Percentiles rank a stretch among this genome's conserved stretches.
phyloP scores from a whole-genome alignment of 1,284 basidiomycete genomes.

The Cryptococcus hybrid region DNA sequence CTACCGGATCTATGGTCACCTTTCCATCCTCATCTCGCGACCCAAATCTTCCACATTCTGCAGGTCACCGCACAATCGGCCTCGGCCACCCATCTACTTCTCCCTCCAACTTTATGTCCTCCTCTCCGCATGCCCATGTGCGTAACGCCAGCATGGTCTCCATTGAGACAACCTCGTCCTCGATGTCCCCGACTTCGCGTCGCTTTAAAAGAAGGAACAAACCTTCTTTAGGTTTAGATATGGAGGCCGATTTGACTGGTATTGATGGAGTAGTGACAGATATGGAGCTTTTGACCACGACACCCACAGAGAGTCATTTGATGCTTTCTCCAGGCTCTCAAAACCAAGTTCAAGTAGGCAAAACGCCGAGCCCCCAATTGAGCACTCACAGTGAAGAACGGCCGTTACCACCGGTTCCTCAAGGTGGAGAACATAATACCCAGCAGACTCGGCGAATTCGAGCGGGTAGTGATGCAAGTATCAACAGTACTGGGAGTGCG shows the following conservation, averaged over 20 bases:
- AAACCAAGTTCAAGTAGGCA: background rate
- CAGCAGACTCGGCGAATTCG: background rate
- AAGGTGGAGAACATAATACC: background rate
- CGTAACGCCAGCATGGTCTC: background rate
- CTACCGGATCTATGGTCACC: background rate
- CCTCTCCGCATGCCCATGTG: background rate
- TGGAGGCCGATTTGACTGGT: conserved; percentile 27
- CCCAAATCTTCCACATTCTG: background rate
- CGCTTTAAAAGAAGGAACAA: conserved; percentile 3
- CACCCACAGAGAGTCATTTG: conserved; percentile 7
- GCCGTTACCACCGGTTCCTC: conserved; percentile 2
- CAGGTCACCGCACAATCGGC: conserved; percentile 6
- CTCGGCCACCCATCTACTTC: conserved; percentile 18
- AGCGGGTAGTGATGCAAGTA: background rate
- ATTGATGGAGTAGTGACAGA: conserved; percentile 23
- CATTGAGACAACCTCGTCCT: conserved; percentile 3
- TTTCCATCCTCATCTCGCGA: background rate
- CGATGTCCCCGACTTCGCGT: conserved; percentile 8
- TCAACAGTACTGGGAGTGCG: background rate
- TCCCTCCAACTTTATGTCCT: conserved; percentile 1
- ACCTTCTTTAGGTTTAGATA: conserved; percentile 29
- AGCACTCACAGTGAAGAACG: background rate
- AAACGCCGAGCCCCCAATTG: background rate
- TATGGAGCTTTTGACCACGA: conserved; percentile 18
- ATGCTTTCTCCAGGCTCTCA: background rate